Evolutionary conservation across 2,329 filamentous ascomycete species (phyloP), one percentile per base, ranked within the genome.

Genomic region (Aureobasidium sp.): DNA sequence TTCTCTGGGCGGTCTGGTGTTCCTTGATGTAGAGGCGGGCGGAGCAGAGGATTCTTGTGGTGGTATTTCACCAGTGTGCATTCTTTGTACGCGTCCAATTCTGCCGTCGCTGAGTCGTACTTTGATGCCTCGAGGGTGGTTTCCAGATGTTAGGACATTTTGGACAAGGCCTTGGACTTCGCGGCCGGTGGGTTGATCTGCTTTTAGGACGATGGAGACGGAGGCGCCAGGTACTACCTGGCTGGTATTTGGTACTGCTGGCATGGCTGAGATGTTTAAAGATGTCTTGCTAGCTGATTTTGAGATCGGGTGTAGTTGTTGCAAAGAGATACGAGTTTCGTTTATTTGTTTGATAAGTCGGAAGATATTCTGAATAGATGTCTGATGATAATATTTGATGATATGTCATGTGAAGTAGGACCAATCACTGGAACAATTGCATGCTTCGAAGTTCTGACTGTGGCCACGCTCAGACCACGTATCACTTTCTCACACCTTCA

Each of bases 71-170:
- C 41, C 39, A 29, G 27, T 54, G 58, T 50, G 48, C 72, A 90
- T 79, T 48, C 79, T 77, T 73, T 92, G 89, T 32, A 93, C 89
- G 16, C 89, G 77, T 1, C 89, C 89, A 3, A 93, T 83, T 30
- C 87, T 80, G 1, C 89, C 89, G 71, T 89, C 87, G 1, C 77
- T 75, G 6, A 93, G 77, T 2, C 89, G 83, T 27, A 92, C 88
- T 73, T 92, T 93, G 76, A 92, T 89, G 39, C 89, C 89, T 10
- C 87, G 81, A 3, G 88, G 87, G 68, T 93, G 89, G 66, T 92
- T 84, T 30, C 88, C 87, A 1, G 83, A 78, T 2, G 89, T 92
- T 52, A 93, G 78, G 0, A 92, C 72, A 49, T 90, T 83, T 58
- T 81, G 79, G 1, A 93, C 84, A 5, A 79, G 73, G 29, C 89